phyloP scores from a whole-genome alignment of 345 rosid genomes.

The Microthlaspi erraticum region DNA sequence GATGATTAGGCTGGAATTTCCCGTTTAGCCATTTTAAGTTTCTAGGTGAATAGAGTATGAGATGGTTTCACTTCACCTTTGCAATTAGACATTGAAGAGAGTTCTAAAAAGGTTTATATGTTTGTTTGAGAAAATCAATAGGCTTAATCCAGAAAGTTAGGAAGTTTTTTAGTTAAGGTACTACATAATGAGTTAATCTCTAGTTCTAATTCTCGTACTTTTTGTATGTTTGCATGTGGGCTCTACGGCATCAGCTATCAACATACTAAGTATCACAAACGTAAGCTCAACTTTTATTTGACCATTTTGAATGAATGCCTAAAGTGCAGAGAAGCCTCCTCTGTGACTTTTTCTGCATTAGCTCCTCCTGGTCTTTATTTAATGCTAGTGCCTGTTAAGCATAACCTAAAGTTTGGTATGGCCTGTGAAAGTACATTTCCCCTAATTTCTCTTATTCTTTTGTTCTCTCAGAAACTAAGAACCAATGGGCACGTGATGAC shows the following conservation, averaged over 20 bases:
- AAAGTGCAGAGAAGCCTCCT: background rate
- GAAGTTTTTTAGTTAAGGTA: background rate
- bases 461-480: constrained; percentile 86
- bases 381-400: constrained; percentile 6
- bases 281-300: constrained; percentile 60
- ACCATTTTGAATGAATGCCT: constrained; percentile 7
- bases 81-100: constrained; percentile 1
- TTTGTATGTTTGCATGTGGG: constrained; percentile 60
- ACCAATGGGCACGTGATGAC: constrained; percentile 99
- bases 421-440: constrained; percentile 16
- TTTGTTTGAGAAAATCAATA: background rate
- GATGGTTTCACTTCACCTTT: constrained; percentile 15
- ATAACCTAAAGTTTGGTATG: constrained; percentile 12
- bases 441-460: constrained; percentile 27
- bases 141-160: constrained; percentile 14
- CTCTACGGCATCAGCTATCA: constrained; percentile 79
- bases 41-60: constrained; percentile 27
- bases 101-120: background rate
- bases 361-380: background rate
- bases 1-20: constrained; percentile 11
- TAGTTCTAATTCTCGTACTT: constrained; percentile 47
- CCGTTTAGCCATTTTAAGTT: background rate
- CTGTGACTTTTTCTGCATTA: constrained; percentile 1
- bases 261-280: constrained; percentile 98
- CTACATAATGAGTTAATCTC: constrained; percentile 2